These are phyloP conservation scores for Zygnema cylindricum DNA, from an alignment of 139 green algal species.

Conservation along the genomic window DNA sequence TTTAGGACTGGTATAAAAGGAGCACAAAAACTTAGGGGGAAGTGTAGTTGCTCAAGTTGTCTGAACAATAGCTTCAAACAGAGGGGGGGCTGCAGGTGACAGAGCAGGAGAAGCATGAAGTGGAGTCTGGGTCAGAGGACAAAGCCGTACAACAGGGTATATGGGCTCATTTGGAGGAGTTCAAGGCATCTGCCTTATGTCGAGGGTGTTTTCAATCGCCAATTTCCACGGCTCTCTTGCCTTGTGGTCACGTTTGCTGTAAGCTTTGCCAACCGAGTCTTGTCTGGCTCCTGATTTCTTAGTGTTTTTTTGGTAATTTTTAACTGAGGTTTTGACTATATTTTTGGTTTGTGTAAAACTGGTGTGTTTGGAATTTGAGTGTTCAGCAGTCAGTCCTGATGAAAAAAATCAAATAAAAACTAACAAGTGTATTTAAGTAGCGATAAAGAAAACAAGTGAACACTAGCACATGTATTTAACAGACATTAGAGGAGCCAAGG, in stretches of 20 bases:
- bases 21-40: no score
- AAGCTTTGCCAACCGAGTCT: neutral
- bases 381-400: neutral
- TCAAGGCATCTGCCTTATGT: slow-evolving; percentile 5
- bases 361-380: neutral
- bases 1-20: no score
- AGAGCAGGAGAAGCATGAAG: neutral
- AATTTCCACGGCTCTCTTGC: slow-evolving; percentile 12
- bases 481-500: neutral
- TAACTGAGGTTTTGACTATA: no score
- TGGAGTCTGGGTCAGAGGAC: neutral
- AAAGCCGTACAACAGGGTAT: neutral
- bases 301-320: neutral
- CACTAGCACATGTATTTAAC: neutral
- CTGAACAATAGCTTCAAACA: neutral
- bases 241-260: slow-evolving; percentile 29
- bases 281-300: neutral
- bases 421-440: neutral
- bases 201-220: slow-evolving; percentile 20
- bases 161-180: neutral
- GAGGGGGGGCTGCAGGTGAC: neutral
- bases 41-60: no score
- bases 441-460: neutral
- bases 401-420: neutral
- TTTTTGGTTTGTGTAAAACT: no score